These are phyloP conservation scores for Boechera divaricarpa DNA, from an alignment of 345 rosid species.

Conservation along the genomic window DNA sequence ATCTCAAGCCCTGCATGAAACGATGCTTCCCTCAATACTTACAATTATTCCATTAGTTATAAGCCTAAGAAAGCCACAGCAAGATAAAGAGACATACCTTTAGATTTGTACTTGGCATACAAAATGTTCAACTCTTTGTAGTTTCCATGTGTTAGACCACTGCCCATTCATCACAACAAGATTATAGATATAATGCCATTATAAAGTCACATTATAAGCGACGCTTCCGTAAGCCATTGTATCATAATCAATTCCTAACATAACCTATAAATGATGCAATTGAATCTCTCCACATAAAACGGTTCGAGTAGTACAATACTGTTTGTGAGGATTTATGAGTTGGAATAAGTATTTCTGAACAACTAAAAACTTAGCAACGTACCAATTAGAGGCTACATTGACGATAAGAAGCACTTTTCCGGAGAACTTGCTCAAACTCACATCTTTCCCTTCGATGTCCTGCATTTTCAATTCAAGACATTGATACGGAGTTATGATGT, in stretches of 20 bases:
- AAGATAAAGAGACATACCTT: conserved; percentile 53
- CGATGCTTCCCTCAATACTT: background rate
- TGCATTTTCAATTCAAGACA: conserved; percentile 38
- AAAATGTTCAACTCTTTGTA: conserved; percentile 85
- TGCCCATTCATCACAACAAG: conserved; percentile 43
- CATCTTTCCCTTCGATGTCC: conserved; percentile 81
- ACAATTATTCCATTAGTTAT: background rate
- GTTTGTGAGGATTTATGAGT: background rate
- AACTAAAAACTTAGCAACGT: background rate
- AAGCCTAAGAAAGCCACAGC: conserved; percentile 8
- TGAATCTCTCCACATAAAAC: background rate
- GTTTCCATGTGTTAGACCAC: conserved; percentile 84
- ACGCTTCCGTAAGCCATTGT: background rate
- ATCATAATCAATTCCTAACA: background rate
- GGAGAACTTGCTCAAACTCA: conserved; percentile 58
- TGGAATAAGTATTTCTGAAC: background rate
- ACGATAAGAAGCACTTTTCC: conserved; percentile 91
- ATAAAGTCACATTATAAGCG: conserved; percentile 3
- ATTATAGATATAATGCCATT: background rate
- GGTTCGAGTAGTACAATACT: background rate
- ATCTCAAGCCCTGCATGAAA: conserved; percentile 72
- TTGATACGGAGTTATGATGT: background rate
- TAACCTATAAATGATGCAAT: conserved; percentile 4
- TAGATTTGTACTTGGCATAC: conserved; percentile 74
- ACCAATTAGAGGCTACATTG: conserved; percentile 98